Evolutionary conservation across 1,284 basidiomycete genomes (phyloP).

Genomic region (Rhizopogon parksii): DNA sequence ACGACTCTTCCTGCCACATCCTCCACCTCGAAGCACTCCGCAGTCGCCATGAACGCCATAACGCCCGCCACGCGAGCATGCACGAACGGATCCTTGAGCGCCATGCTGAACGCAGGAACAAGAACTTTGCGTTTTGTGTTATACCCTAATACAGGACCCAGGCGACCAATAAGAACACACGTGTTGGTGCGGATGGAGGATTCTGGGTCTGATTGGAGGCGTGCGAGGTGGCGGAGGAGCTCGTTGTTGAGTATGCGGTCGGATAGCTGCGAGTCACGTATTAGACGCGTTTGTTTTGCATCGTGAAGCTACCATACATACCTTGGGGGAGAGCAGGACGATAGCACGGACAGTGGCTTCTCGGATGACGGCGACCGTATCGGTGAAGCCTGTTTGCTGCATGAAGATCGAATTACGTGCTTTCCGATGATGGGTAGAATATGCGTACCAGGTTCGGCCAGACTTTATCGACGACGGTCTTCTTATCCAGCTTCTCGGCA

Average conservation of each 20-base stretch:
- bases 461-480: constrained; percentile 79
- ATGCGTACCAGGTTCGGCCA: constrained; percentile 82
- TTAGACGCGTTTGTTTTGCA: not conserved
- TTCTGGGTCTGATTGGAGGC: constrained; percentile 88
- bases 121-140: constrained; percentile 94
- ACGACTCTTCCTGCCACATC: constrained; percentile 89
- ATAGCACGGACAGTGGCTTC: constrained; percentile 93
- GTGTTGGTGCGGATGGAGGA: constrained; percentile 97
- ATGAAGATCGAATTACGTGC: not conserved
- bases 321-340: constrained; percentile 80
- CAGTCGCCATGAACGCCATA: constrained; percentile 94
- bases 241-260: constrained; percentile 97
- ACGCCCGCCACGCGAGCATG: constrained; percentile 92
- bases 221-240: constrained; percentile 85
- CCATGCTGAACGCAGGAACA: constrained; percentile 89
- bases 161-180: constrained; percentile 89
- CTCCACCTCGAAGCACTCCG: constrained; percentile 83
- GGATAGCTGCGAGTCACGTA: constrained; percentile 50
- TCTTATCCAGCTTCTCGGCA: constrained; percentile 81
- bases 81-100: constrained; percentile 87
- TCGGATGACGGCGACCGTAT: constrained; percentile 88
- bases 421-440: not conserved
- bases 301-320: constrained; percentile 31
- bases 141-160: constrained; percentile 79
- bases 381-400: constrained; percentile 91